A percentile compares a stretch with the other conserved stretches of the same genome.
Evolutionary conservation across 2,329 filamentous ascomycete species (phyloP).

Genomic region (Botrytis hyacinthi): DNA sequence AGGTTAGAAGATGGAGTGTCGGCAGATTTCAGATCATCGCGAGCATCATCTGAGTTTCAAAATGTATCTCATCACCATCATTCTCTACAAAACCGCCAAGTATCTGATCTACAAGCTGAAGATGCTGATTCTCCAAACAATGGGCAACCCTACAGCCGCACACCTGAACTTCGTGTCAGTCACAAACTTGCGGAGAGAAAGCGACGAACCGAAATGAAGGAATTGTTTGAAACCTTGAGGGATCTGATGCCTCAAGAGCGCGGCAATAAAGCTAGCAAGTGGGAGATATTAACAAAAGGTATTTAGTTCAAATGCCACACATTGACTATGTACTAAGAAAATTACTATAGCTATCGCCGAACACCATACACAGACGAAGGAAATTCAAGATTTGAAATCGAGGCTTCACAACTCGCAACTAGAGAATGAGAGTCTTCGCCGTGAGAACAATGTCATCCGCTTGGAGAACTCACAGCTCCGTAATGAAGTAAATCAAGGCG

Average conservation of each 20-base stretch:
- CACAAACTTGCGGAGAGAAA: slow-evolving; percentile 85
- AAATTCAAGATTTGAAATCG: slow-evolving; percentile 31
- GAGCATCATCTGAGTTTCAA: slow-evolving; percentile 53
- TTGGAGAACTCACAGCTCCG: slow-evolving; percentile 37
- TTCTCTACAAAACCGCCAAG: slow-evolving; percentile 69
- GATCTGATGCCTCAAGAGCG: slow-evolving; percentile 77
- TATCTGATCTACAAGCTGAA: slow-evolving; percentile 64
- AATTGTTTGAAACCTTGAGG: slow-evolving; percentile 76
- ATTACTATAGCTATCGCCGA: slow-evolving; percentile 56
- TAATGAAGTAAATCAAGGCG: slow-evolving; percentile 28
- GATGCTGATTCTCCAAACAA: slow-evolving; percentile 53
- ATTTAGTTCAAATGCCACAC: slow-evolving; percentile 34
- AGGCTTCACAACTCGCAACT: slow-evolving; percentile 42
- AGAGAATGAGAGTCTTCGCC: slow-evolving; percentile 43
- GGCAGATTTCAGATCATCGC: slow-evolving; percentile 46
- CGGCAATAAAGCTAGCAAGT: slow-evolving; percentile 83
- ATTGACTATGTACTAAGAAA: slow-evolving; percentile 23
- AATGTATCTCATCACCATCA: slow-evolving; percentile 59
- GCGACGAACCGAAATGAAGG: slow-evolving; percentile 83
- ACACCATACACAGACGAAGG: slow-evolving; percentile 54
- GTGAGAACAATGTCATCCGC: slow-evolving; percentile 45
- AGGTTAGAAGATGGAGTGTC: slow-evolving; percentile 62
- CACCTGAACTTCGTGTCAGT: slow-evolving; percentile 76
- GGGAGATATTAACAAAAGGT: slow-evolving; percentile 88
- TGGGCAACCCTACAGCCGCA: slow-evolving; percentile 76